Conservation (phyloP, 805 yeast species). For the Cyberlindnera mississippiensis region DNA sequence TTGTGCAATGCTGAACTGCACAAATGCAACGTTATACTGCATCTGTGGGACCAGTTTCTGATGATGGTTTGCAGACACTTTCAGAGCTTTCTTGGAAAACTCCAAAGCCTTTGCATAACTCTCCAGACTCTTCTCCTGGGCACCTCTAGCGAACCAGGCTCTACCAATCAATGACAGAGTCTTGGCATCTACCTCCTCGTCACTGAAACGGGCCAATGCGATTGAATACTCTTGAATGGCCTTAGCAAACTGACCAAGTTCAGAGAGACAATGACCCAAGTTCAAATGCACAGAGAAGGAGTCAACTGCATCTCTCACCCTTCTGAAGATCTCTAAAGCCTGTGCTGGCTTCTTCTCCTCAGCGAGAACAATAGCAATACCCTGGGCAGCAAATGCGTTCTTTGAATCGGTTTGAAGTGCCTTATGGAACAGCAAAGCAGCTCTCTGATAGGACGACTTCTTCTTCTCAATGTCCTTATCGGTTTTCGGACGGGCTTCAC, state of each 20-base stretch:
- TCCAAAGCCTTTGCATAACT: slow-evolving; percentile 59
- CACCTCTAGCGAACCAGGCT: slow-evolving; percentile 83
- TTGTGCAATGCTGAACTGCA: slow-evolving; percentile 86
- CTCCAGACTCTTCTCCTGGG: slow-evolving; percentile 58
- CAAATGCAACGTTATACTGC: slow-evolving; percentile 76
- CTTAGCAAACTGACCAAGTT: slow-evolving; percentile 74
- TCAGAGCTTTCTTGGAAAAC: slow-evolving; percentile 55
- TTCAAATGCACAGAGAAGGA: slow-evolving; percentile 82
- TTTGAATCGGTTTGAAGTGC: slow-evolving; percentile 78
- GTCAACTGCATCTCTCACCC: slow-evolving; percentile 83
- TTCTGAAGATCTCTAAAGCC: slow-evolving; percentile 83
- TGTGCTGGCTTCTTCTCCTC: slow-evolving; percentile 71
- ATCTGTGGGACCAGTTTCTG: slow-evolving; percentile 42
- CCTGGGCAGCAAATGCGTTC: slow-evolving; percentile 96
- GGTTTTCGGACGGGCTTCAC: slow-evolving; percentile 54
- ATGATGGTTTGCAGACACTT: slow-evolving; percentile 29
- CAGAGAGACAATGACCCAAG: slow-evolving; percentile 82
- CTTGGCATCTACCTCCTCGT: slow-evolving; percentile 60
- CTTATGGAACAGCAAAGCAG: slow-evolving; percentile 89
- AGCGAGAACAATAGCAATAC: slow-evolving; percentile 88
- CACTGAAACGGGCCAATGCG: slow-evolving; percentile 61
- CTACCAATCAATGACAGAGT: slow-evolving; percentile 73
- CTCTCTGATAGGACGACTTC: slow-evolving; percentile 75
- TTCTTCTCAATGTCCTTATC: slow-evolving; percentile 52
- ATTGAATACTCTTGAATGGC: slow-evolving; percentile 87